Base-by-base conservation (phyloP, 345 rosid genomes). In the Hibiscus syriacus region DNA sequence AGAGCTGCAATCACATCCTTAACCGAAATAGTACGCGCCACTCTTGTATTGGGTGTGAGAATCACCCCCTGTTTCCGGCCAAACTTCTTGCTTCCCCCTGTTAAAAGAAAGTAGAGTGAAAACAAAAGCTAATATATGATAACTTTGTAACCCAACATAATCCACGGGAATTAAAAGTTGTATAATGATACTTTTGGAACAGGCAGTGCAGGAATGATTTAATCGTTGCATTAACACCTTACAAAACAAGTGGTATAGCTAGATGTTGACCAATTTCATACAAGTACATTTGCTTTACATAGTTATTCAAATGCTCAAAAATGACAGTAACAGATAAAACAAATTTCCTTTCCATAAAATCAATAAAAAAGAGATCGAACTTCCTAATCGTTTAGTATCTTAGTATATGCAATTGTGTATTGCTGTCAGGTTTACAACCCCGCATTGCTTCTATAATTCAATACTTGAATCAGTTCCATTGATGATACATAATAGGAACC, bases 1-100 rank as follows among this genome's bases (percentile, higher is more conserved):
- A 95, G 77, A 29, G 81, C 98, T 17, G 90, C 83, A 57, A 92
- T 83, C 55, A 90, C 86, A 73, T 95, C 99, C 76, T 88, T 95
- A 17, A 82, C 78, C 46, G 92, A 78, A 67, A 95, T 82, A 39
- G 79, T 72, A 49, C 88, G 89, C 49, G 79, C 85, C 70, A 84
- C 96, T 76, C 76, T 79, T 11, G 70, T 76, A 52, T 82, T 89
- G 52, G 81, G 59, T 17, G 52, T 70, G 41, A 16, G 55, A 3
- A 13, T 50, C 26, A 9, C 66, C 29, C 55, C 84, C 76, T 83
- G 91, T 78, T 82, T 87, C 79, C 86, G 85, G 60, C 86, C 90
- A 36, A 69, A 53, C 74, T 82, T 90, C 78, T 87, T 80, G 39
- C 70, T 73, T 65, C 73, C 39, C 54, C 88, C 96, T 90, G 80